These are phyloP conservation scores for Chloranthus sessilifolius DNA, from an alignment of 164 flowering plant genomes.

Conservation along the genomic window DNA sequence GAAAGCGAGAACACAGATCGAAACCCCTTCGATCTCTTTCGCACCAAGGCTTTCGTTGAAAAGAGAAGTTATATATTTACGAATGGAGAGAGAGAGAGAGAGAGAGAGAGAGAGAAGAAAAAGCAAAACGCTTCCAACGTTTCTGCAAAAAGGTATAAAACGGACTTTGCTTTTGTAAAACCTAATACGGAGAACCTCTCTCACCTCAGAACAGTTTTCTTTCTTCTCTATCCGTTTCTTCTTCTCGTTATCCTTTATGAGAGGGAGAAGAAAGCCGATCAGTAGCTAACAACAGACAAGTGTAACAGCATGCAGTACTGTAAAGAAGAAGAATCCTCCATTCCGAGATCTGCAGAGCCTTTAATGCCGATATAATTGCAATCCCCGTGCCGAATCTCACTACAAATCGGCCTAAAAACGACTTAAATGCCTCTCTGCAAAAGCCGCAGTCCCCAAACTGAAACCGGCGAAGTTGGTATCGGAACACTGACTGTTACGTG, in stretches of 20 bases:
- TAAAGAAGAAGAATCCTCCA: conserved; percentile 11
- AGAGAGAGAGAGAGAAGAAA: not conserved
- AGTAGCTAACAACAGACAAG: conserved; percentile 1
- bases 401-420: conserved; percentile 4
- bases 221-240: conserved; percentile 1
- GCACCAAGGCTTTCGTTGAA: too few species aligned
- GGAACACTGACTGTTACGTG: too few species aligned
- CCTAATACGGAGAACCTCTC: too few species aligned
- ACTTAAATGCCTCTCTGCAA: conserved; percentile 29
- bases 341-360: conserved; percentile 20
- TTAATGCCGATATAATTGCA: conserved; percentile 29
- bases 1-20: conserved; percentile 39
- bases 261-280: not conserved
- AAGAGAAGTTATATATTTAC: too few species aligned
- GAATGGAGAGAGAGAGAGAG: too few species aligned
- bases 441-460: conserved; percentile 15
- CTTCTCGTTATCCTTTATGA: conserved; percentile 27
- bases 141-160: too few species aligned
- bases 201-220: too few species aligned
- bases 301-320: conserved; percentile 3
- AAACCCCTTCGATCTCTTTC: too few species aligned
- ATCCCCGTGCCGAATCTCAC: conserved; percentile 13
- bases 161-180: too few species aligned
- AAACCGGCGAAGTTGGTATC: conserved; percentile 38
- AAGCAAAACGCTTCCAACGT: too few species aligned